These are phyloP conservation scores for Colletotrichum caudatum DNA, from an alignment of 2,329 filamentous ascomycete species.

Conservation along the genomic window DNA sequence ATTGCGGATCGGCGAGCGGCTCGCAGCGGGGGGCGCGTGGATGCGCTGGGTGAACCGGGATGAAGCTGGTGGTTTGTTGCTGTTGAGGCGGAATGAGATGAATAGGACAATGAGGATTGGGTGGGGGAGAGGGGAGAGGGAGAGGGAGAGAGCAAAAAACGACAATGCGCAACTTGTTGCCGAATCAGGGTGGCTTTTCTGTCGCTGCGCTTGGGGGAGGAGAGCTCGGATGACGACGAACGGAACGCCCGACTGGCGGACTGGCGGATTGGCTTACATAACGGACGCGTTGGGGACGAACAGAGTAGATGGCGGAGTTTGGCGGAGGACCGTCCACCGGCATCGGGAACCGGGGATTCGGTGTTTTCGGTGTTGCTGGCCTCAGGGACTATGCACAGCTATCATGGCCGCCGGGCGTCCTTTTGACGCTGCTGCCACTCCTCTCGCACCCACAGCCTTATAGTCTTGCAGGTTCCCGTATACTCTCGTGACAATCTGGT, in stretches of 20 bases:
- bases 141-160: too few relatives aligned
- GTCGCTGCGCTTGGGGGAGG: not conserved
- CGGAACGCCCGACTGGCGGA: slow-evolving; percentile 1
- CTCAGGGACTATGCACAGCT: too few relatives aligned
- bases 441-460: not conserved
- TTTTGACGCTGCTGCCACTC: not conserved
- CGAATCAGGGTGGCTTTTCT: not conserved
- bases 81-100: not conserved
- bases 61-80: not conserved
- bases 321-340: not conserved
- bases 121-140: too few relatives aligned
- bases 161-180: not conserved
- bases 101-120: not conserved
- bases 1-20: slow-evolving; percentile 8
- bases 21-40: not conserved
- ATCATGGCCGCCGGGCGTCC: not conserved
- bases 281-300: not conserved
- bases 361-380: not conserved
- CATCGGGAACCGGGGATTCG: not conserved
- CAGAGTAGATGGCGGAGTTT: not conserved
- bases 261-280: slow-evolving; percentile 11
- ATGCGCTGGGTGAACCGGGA: slow-evolving; percentile 6
- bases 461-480: not conserved
- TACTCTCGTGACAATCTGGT: not conserved
- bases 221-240: not conserved